Base-by-base conservation (phyloP, 1,139 yeast species). In the Pichia sp. region DNA sequence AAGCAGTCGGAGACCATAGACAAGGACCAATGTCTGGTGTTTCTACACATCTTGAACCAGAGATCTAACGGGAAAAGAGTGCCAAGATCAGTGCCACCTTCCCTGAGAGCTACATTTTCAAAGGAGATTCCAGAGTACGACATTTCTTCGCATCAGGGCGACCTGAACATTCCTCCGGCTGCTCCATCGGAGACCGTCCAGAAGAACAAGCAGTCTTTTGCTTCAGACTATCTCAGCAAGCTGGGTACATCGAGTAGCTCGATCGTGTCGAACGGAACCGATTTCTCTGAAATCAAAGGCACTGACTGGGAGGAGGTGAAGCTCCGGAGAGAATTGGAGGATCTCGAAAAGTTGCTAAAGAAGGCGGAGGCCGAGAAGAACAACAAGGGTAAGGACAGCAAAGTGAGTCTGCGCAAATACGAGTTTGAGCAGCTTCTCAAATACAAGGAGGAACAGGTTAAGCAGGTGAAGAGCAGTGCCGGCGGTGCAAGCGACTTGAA, bases 51-150 rank as follows among this genome's bases (percentile, higher is more conserved):
- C 62, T 77, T 93, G 64, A 90, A 90, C 70, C 96, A 92, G 70
- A 80, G 97, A 63, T 88, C 90, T 59, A 85, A 85, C 66, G 97
- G 97, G 38, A 85, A 85, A 63, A 77, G 95, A 58, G 84, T 93
- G 40, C 99, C 99, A 44, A 76, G 95, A 57, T 86, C 90, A n/a
- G 92, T 93, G 5, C 99, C 99, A n/a, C 88, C 93, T 1, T 83
- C 95, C 8, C 76, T 95, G 61, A 79, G 96, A 53, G 97, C 97
- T 4, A 88, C 97, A 0, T 92, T 92, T 70, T 87, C 90, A 44
- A 90, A 90, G 72, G 90, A 88, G 62, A 79, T 80, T 43, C 96
- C 96, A 8, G 85, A 83, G 59, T 92, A 88, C 69, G 86, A 87
- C 64, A 67, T 90, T 51, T 77, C 73, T 56, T 77, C 82, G 29